Evolutionary conservation across 441 rosid species (phyloP), one percentile per base, ranked within the genome.

Genomic region (Eugenia klotzschiana): DNA sequence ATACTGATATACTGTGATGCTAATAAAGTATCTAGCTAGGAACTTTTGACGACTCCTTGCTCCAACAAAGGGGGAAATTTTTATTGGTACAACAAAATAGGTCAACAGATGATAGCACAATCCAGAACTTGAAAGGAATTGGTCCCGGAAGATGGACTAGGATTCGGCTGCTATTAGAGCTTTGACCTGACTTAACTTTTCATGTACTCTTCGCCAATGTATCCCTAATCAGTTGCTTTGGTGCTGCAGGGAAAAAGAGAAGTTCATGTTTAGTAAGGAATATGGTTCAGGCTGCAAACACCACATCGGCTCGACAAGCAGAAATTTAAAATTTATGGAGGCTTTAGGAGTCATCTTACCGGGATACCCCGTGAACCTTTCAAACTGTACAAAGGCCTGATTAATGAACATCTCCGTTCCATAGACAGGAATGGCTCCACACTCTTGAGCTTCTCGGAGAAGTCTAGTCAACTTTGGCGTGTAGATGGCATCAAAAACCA

Each of bases 401-500:
- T 87, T 89, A 86, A 90, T 84, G 83, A 92, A 86, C 94, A 91
- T 90, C 81, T 91, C 93, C 0, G 90, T 87, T 37, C 95, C 91
- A 23, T 85, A 89, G 33, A 91, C 95, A 6, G 83, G 80, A 5
- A 58, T 89, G 33, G 90, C 93, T 29, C 95, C 93, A 79, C 86
- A 84, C 83, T 91, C 92, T 58, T 89, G 87, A 51, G 92, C 92
- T 87, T 92, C 95, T 84, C 73, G 82, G 53, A 92, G 87, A 29
- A 90, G 93, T 83, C 91, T 88, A 79, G 94, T 91, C 86, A 86
- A 60, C 84, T 87, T 92, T 6, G 94, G 94, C 0, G 93, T 90
- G 88, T 91, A 91, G 84, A 92, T 85, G 43, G 94, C 91, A 64
- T 92, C 93, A 23, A 92, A 91, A 29, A 91, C 93, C 85, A 91